A percentile compares a stretch with the other conserved stretches of the same genome.
Evolutionary conservation across 371 early-diverging fungal species (phyloP).

Genomic region (Synchytrium microbalum): DNA sequence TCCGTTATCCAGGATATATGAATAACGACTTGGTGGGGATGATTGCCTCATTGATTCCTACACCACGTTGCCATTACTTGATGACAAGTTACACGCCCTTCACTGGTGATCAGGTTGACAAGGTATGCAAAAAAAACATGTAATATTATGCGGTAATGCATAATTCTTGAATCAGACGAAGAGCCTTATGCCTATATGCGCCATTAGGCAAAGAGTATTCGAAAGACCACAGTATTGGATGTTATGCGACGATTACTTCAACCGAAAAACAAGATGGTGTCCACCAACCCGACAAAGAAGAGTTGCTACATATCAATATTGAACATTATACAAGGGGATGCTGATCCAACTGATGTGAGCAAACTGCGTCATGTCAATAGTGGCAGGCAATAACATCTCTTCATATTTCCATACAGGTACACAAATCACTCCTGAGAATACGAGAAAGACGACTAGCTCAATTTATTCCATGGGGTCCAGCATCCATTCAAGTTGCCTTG

Average conservation of each 20-base stretch:
- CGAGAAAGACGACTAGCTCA: constrained; percentile 88
- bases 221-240: constrained; percentile 96
- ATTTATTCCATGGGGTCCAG: constrained; percentile 99
- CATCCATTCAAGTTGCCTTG: constrained; percentile 94
- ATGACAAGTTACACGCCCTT: constrained; percentile 98
- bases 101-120: constrained; percentile 87
- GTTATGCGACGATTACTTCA: constrained; percentile 95
- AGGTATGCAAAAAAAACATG: constrained; percentile 42
- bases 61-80: constrained; percentile 94
- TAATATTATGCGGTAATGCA: constrained; percentile 9
- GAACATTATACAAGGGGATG: constrained; percentile 97
- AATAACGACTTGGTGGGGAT: constrained; percentile 96
- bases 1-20: constrained; percentile 99
- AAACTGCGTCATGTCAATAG: background rate
- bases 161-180: constrained; percentile 25
- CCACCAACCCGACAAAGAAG: constrained; percentile 76
- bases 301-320: constrained; percentile 93
- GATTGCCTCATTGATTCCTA: constrained; percentile 90
- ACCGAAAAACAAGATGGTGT: constrained; percentile 95
- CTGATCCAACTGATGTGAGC: constrained; percentile 90
- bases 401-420: constrained; percentile 52
- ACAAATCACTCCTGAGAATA: constrained; percentile 92
- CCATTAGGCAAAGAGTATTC: constrained; percentile 60
- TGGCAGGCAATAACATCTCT: background rate
- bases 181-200: constrained; percentile 29